phyloP scores from a whole-genome alignment of 140 eudicot genomes.

The Anethum foeniculum region DNA sequence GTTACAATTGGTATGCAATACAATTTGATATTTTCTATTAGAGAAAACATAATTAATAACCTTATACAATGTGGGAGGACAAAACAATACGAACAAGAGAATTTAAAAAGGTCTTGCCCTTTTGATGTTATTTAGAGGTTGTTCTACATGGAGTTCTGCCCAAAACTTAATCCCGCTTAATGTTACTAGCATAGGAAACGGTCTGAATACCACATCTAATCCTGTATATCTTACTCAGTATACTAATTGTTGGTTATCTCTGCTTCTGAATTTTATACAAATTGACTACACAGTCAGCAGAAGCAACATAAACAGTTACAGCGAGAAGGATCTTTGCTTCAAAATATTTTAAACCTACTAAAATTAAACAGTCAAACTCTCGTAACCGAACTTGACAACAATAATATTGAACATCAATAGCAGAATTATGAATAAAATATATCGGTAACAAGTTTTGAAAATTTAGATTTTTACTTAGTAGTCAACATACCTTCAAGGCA shows the following conservation, averaged over 20 bases:
- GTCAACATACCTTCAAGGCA: constrained; percentile 62
- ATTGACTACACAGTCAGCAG: not conserved
- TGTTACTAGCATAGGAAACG: not conserved
- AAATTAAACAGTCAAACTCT: not conserved
- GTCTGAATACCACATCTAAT: not conserved
- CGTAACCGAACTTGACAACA: not conserved
- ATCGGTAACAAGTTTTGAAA: not conserved
- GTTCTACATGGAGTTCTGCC: not conserved
- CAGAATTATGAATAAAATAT: not conserved
- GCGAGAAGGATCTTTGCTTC: not conserved
- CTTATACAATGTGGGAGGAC: not conserved
- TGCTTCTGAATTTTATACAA: constrained; percentile 1
- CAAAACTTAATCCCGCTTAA: not conserved
- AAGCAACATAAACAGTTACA: not conserved
- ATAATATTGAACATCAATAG: not conserved
- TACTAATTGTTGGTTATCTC: not conserved
- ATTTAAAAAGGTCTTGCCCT: not conserved
- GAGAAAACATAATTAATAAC: not conserved
- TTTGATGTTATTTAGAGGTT: not conserved
- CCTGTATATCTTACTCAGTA: not conserved
- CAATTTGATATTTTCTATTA: not conserved
- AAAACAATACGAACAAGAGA: not conserved
- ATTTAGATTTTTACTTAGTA: not conserved
- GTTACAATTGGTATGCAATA: not conserved
- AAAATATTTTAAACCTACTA: not conserved